Evolutionary conservation across 768 basidiomycete genomes (phyloP).

Genomic region (Trametes cubensis): DNA sequence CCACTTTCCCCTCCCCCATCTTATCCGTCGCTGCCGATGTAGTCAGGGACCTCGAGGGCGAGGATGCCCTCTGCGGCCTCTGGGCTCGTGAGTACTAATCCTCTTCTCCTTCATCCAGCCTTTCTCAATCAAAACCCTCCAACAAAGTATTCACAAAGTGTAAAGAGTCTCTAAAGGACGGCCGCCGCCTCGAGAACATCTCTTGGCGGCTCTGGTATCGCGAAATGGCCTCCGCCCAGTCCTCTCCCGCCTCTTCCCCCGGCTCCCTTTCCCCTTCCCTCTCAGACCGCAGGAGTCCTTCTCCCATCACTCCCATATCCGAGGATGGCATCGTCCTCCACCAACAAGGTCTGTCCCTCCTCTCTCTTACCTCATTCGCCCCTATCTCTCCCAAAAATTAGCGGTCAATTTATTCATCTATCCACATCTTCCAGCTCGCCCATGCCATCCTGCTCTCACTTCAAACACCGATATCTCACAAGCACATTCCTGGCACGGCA

Average conservation of each 20-base stretch:
- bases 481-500: slow-evolving; percentile 34
- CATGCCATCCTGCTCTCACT: slow-evolving; percentile 7
- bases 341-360: slow-evolving; percentile 25
- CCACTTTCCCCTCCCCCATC: slow-evolving; percentile 62
- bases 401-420: slow-evolving; percentile 8
- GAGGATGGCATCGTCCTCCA: slow-evolving; percentile 27
- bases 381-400: slow-evolving; percentile 2
- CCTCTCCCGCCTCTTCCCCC: slow-evolving; percentile 35
- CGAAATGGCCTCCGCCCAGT: slow-evolving; percentile 49
- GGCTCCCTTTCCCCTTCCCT: slow-evolving; percentile 33
- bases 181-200: slow-evolving; percentile 83
- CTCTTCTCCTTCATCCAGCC: slow-evolving; percentile 4
- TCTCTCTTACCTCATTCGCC: neutral
- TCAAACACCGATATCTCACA: slow-evolving; percentile 8
- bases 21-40: slow-evolving; percentile 68
- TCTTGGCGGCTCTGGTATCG: slow-evolving; percentile 86
- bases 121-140: slow-evolving; percentile 14
- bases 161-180: slow-evolving; percentile 77
- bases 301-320: slow-evolving; percentile 34
- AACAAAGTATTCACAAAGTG: slow-evolving; percentile 79
- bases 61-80: slow-evolving; percentile 64
- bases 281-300: slow-evolving; percentile 32
- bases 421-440: neutral
- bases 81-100: slow-evolving; percentile 60
- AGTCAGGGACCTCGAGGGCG: slow-evolving; percentile 67